These are phyloP conservation scores for Cystobasidium tubakii DNA, from an alignment of 768 basidiomycete genomes.

Conservation along the genomic window DNA sequence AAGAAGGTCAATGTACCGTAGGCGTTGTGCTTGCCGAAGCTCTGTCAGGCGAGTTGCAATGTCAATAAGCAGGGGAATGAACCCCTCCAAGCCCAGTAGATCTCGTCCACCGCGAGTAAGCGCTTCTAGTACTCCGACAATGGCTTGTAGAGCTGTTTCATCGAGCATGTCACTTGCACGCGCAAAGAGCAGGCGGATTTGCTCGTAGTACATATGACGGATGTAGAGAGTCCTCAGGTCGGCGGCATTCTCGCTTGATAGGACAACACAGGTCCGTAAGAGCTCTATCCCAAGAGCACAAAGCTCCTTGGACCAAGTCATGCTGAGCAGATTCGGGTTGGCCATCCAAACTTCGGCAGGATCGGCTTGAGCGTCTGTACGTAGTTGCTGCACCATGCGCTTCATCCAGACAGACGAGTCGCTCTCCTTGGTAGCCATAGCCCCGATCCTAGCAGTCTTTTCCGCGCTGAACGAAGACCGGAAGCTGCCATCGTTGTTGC, in stretches of 20 bases:
- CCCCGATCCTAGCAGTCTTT: background rate
- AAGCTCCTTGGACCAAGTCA: constrained; percentile 1
- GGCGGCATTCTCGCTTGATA: constrained; percentile 2
- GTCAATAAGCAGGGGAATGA: constrained; percentile 32
- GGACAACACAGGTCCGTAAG: constrained; percentile 23
- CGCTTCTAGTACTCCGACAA: constrained; percentile 39
- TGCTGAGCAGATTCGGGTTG: constrained; percentile 4
- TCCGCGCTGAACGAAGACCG: background rate
- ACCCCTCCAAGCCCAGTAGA: constrained; percentile 36
- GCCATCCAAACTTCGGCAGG: constrained; percentile 15
- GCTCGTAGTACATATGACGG: constrained; percentile 24
- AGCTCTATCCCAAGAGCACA: constrained; percentile 20
- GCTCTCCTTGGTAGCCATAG: background rate
- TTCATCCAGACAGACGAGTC: constrained; percentile 5
- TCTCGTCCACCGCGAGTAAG: constrained; percentile 44
- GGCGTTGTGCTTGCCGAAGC: constrained; percentile 4
- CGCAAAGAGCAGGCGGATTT: background rate
- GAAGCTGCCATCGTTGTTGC: background rate
- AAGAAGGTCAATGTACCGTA: constrained; percentile 20
- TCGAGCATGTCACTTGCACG: background rate
- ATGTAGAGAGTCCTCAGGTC: constrained; percentile 13
- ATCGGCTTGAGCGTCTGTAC: constrained; percentile 14
- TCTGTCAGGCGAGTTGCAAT: constrained; percentile 28
- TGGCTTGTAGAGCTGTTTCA: constrained; percentile 38
- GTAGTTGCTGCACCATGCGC: constrained; percentile 23